Conservation (phyloP, 495 filamentous ascomycete genomes). For the Ascobolus immersus region DNA sequence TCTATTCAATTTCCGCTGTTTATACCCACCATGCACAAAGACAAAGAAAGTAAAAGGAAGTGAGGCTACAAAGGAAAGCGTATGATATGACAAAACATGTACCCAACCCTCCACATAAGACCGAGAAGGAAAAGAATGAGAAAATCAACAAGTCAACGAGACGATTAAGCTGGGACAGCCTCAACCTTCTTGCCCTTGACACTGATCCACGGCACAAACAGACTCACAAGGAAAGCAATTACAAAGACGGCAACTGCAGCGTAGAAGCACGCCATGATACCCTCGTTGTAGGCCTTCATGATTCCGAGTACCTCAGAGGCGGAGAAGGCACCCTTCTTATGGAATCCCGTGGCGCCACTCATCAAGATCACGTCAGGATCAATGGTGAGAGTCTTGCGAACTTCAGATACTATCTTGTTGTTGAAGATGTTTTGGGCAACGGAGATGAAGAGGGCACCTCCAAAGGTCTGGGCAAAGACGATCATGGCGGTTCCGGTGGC, state of each 20-base stretch:
- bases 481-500: conserved; percentile 40
- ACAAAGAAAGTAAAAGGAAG: no score
- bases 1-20: no score
- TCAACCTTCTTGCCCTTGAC: conserved; percentile 70
- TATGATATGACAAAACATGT: no score
- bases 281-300: conserved; percentile 41
- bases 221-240: conserved; percentile 32
- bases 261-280: conserved; percentile 41
- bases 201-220: conserved; percentile 47
- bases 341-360: conserved; percentile 44
- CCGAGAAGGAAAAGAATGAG: background rate
- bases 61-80: no score
- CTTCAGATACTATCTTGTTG: conserved; percentile 36
- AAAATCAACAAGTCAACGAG: background rate
- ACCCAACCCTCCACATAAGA: no score
- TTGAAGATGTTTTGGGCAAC: conserved; percentile 57
- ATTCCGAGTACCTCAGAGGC: conserved; percentile 27
- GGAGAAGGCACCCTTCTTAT: conserved; percentile 19
- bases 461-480: conserved; percentile 46
- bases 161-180: conserved; percentile 28
- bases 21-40: no score
- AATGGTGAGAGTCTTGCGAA: conserved; percentile 25
- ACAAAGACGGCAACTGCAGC: conserved; percentile 38
- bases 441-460: conserved; percentile 46
- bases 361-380: conserved; percentile 25